phyloP scores from a whole-genome alignment of 2,329 filamentous ascomycete genomes.

The Curvularia verruculosa region DNA sequence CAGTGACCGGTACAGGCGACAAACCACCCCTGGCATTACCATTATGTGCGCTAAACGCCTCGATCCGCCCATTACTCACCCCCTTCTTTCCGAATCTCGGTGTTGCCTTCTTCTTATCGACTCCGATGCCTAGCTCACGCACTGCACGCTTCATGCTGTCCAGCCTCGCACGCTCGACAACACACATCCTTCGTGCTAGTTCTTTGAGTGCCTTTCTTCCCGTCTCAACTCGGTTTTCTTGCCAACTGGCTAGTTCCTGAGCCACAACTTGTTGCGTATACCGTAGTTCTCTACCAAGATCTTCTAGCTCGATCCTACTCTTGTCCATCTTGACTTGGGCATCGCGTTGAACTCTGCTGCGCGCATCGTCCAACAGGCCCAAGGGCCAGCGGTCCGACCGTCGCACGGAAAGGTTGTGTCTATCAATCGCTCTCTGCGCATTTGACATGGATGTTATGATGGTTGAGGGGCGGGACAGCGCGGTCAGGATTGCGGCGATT shows the following conservation, averaged over 20 bases:
- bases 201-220: constrained; percentile 76
- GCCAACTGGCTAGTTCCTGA: constrained; percentile 89
- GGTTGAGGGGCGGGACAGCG: constrained; percentile 77
- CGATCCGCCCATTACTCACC: background rate
- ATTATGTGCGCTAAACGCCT: background rate
- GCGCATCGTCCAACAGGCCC: constrained; percentile 82
- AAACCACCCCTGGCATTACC: background rate
- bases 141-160: constrained; percentile 82
- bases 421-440: constrained; percentile 76
- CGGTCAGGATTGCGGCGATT: constrained; percentile 77
- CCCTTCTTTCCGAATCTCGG: background rate
- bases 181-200: constrained; percentile 77
- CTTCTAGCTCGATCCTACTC: constrained; percentile 71
- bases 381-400: constrained; percentile 81
- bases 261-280: constrained; percentile 96
- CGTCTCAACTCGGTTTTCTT: constrained; percentile 81
- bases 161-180: constrained; percentile 78
- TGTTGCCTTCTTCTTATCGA: background rate
- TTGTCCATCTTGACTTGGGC: constrained; percentile 79
- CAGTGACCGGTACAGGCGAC: background rate
- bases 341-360: constrained; percentile 81
- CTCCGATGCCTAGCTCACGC: constrained; percentile 55
- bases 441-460: constrained; percentile 78
- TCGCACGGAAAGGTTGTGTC: constrained; percentile 75
- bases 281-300: constrained; percentile 79